phyloP scores from a whole-genome alignment of 1,284 basidiomycete species.

The Hemileccinum hortonii region DNA sequence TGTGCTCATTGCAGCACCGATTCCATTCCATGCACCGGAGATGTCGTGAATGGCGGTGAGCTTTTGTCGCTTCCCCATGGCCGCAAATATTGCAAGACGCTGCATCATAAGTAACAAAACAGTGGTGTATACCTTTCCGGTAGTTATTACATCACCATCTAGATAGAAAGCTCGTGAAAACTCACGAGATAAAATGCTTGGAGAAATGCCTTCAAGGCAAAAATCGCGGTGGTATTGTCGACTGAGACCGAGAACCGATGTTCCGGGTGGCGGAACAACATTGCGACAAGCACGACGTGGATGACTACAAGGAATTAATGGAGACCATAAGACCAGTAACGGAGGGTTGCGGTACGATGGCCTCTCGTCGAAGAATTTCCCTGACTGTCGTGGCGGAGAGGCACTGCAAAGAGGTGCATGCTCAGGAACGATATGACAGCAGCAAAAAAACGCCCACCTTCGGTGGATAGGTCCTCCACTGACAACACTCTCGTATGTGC shows the following conservation, averaged over 20 bases:
- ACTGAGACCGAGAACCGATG: not conserved
- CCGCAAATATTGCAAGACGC: too few species aligned
- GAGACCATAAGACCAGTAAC: slow-evolving; percentile 5
- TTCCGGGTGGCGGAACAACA: slow-evolving; percentile 6
- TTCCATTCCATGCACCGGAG: too few species aligned
- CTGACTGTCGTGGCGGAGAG: not conserved
- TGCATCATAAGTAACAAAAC: too few species aligned
- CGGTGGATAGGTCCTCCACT: not conserved
- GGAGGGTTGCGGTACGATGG: not conserved
- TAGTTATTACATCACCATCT: not conserved
- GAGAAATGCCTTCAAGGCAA: not conserved
- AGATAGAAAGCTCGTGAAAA: too few species aligned
- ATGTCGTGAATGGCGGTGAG: too few species aligned
- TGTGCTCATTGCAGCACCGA: too few species aligned
- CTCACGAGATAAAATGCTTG: slow-evolving; percentile 9
- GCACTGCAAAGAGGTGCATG: not conserved
- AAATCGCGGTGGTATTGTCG: not conserved
- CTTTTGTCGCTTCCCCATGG: too few species aligned
- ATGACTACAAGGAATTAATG: slow-evolving; percentile 2
- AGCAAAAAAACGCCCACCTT: not conserved
- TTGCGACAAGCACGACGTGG: not conserved
- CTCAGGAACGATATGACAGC: too few species aligned
- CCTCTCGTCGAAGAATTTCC: too few species aligned
- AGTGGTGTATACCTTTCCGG: too few species aligned
- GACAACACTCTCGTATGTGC: too few species aligned